Percentiles rank a stretch among this genome's conserved stretches.
phyloP scores from a whole-genome alignment of 2,329 filamentous ascomycete species.

The Fusarium algeriense region DNA sequence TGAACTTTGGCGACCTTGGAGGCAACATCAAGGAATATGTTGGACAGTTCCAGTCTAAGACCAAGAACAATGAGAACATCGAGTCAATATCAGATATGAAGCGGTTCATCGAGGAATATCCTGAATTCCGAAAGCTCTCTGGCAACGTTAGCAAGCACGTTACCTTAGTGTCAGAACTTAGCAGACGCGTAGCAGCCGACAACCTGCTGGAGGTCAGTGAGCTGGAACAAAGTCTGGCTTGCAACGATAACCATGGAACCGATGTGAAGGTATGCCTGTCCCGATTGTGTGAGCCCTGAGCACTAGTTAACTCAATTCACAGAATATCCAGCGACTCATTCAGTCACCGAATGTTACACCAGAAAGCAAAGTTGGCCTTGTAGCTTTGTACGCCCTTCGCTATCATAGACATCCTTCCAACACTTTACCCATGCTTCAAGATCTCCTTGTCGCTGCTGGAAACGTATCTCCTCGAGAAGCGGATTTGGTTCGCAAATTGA shows the following conservation, averaged over 20 bases:
- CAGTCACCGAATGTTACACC: constrained; percentile 80
- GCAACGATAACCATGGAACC: constrained; percentile 91
- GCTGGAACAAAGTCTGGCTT: constrained; percentile 94
- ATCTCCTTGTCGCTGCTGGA: constrained; percentile 87
- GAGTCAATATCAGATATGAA: constrained; percentile 99
- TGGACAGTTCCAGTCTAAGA: constrained; percentile 96
- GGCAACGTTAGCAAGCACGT: constrained; percentile 99
- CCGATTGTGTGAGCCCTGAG: neutral
- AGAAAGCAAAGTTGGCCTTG: constrained; percentile 88
- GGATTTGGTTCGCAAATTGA: constrained; percentile 82
- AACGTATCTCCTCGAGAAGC: constrained; percentile 81
- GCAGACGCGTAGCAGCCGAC: constrained; percentile 85
- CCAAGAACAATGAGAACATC: constrained; percentile 95
- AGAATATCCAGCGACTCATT: constrained; percentile 89
- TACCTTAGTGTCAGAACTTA: constrained; percentile 93
- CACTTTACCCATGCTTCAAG: constrained; percentile 84
- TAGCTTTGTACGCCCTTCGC: constrained; percentile 93
- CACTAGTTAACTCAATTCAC: constrained; percentile 40
- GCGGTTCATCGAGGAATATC: constrained; percentile 98
- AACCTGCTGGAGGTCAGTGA: constrained; percentile 96
- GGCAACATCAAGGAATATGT: constrained; percentile 99
- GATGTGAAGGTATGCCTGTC: constrained; percentile 80
- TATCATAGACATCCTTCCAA: constrained; percentile 90
- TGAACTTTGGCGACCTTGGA: constrained; percentile 95
- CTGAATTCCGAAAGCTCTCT: constrained; percentile 95